Evolutionary conservation across 164 flowering plant species (phyloP), one percentile per base, ranked within the genome.

Genomic region (Tetracentron sinense): DNA sequence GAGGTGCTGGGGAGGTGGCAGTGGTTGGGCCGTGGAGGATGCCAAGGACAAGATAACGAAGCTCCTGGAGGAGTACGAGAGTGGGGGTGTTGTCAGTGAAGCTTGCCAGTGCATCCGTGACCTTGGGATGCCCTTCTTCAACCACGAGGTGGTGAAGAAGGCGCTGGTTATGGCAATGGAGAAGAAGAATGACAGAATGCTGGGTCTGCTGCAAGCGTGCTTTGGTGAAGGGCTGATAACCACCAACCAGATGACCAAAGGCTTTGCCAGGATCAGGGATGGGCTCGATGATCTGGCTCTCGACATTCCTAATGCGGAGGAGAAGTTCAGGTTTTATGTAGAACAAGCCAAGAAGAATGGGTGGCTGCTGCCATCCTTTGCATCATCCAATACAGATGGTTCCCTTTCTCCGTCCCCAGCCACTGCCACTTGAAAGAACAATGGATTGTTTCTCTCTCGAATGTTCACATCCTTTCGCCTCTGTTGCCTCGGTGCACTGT

Each of bases 11-110:
- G 97, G 97, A 26, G 99, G 99, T 53, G 99, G 99, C 29, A 85
- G 94, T 23, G 99, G 99, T 4, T 94, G 99, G 99, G 96, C 96
- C 7, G 96, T 94, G 71, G 99, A 94, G 77, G 99, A 94, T 74
- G 97, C 99, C 0, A 94, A 94, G 76, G 99, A 94, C 81, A 91
- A 89, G 80, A 88, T 94, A 56, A 15, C 66, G 64, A 94, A 89
- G 82, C 94, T 94, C 8, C 71, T 94, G 35, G 99, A 94, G 72
- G 99, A 94, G 77, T 91, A 83, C 62, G 97, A 91, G 65, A 83
- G 86, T 27, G 96, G 97, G 4, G 97, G 99, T 22, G 97, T 83
- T 0, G 85, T 94, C 8, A 53, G 72, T 35, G 97, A 94, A 61
- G 99, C 99, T 26, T 88, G 95, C 74, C 92, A 81, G 63, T 94